Evolutionary conservation across 2,329 filamentous ascomycete genomes (phyloP), one percentile per base, ranked within the genome.

Genomic region (Cryphonectria carpinicola): DNA sequence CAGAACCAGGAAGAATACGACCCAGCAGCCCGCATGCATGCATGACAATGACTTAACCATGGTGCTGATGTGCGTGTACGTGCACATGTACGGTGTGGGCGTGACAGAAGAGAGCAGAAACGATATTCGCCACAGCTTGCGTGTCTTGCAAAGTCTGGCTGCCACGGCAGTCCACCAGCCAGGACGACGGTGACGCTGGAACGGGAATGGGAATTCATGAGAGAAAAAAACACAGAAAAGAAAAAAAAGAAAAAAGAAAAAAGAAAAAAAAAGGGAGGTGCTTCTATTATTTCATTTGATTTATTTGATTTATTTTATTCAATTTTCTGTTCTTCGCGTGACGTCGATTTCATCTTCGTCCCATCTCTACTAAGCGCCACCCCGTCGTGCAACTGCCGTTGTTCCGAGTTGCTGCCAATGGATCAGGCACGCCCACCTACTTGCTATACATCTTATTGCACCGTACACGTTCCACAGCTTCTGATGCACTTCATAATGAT

Each of bases 381-480:
- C 4, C 56, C 56, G 8, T 37, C 56, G 4, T 56, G 52, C 32
- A 19, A 35, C 56, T 60, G 56, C 56, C 56, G 56, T 13, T 37
- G 56, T 60, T 32, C 56, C 56, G 56, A 22, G 32, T 60, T 60
- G 56, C 56, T 60, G 32, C 22, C 56, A 37, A 60, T 22, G 17
- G 56, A 11, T 32, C 56, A 37, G 14, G 32, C 25, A 28, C 1
- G 25, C 13, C 25, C 25, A 56, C 52, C n/a, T 28, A 28, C 28
- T 28, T 28, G 2, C 28, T 28, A 1, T 28, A 28, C 28, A 4
- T 17, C 5, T 14, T 25, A 25, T 54, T 56, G 19, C 52, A 17
- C 52, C 4, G 25, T 56, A 56, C 11, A 7, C 52, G 4, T 25
- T 28, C 25, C 14, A 19, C 35, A 10, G n/a, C 22, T 39, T 28